A percentile compares a stretch with the other conserved stretches of the same genome.
These are phyloP conservation scores for Clarireedia monteithiana DNA, from an alignment of 2,329 filamentous ascomycete species.

Conservation along the genomic window DNA sequence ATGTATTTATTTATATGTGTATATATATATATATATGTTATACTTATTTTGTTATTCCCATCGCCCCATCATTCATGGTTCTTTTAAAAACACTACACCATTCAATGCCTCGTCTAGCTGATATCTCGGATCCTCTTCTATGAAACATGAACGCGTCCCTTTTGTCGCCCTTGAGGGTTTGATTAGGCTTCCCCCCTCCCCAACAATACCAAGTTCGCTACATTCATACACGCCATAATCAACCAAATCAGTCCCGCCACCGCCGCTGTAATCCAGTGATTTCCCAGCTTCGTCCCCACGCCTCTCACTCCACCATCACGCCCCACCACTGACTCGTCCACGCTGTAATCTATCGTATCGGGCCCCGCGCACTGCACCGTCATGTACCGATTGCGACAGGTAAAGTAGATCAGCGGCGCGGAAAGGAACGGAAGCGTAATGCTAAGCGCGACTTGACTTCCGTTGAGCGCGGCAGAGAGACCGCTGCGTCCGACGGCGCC, in stretches of 20 bases:
- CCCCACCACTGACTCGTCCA: neutral
- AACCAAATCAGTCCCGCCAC: constrained; percentile 58
- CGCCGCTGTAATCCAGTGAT: constrained; percentile 55
- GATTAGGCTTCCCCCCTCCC: constrained; percentile 31
- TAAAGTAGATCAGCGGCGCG: constrained; percentile 80
- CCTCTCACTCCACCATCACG: constrained; percentile 20
- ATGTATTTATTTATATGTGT: too few species aligned
- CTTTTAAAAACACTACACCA: too few species aligned
- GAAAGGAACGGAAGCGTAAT: constrained; percentile 76
- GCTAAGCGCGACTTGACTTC: constrained; percentile 69
- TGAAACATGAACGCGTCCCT: neutral
- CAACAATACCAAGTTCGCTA: constrained; percentile 65
- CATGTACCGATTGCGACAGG: constrained; percentile 73
- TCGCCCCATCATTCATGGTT: too few species aligned
- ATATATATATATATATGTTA: too few species aligned
- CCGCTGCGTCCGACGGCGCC: constrained; percentile 66
- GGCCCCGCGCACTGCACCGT: constrained; percentile 32
- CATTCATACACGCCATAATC: constrained; percentile 69
- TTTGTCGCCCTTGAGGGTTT: neutral
- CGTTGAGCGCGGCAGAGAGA: constrained; percentile 64
- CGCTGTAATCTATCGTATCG: too few species aligned
- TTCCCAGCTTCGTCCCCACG: constrained; percentile 50
- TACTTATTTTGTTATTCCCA: too few species aligned
- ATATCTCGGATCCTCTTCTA: too few species aligned
- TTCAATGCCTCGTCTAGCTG: too few species aligned